Conservation (phyloP, 164 flowering plant genomes). For the Tetrastigma voinierianum region DNA sequence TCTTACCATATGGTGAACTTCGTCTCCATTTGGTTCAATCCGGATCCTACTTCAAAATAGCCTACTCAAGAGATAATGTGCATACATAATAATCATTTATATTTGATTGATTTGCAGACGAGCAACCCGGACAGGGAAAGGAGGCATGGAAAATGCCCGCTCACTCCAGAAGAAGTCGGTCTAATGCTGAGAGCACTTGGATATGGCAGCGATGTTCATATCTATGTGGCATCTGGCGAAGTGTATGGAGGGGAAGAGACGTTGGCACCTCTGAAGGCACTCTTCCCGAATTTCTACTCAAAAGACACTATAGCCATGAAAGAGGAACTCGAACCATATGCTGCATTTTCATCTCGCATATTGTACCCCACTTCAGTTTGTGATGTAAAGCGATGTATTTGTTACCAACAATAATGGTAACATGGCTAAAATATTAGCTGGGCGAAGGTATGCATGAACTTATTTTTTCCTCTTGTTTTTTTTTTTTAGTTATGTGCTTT, state of each 20-base stretch:
- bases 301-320: conserved; percentile 80
- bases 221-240: conserved; percentile 98
- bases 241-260: conserved; percentile 95
- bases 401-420: conserved; percentile 99
- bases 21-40: too few relatives aligned
- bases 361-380: conserved; percentile 96
- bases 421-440: conserved; percentile 95
- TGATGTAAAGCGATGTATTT: conserved; percentile 96
- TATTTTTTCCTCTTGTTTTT: too few relatives aligned
- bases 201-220: conserved; percentile 82
- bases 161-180: conserved; percentile 97
- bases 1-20: too few relatives aligned
- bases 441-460: conserved; percentile 90
- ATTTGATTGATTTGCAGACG: conserved; percentile 39
- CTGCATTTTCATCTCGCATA: conserved; percentile 90
- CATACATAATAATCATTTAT: background rate
- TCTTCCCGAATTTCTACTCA: conserved; percentile 87
- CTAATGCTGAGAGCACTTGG: conserved; percentile 95
- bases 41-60: too few relatives aligned
- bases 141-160: conserved; percentile 97
- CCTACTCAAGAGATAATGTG: background rate
- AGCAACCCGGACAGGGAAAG: conserved; percentile 85
- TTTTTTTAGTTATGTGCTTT: background rate
- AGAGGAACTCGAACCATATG: conserved; percentile 72
- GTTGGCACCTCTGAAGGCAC: conserved; percentile 76